Base-by-base conservation (phyloP, 129 eudicot genomes). In the Centella asiatica region DNA sequence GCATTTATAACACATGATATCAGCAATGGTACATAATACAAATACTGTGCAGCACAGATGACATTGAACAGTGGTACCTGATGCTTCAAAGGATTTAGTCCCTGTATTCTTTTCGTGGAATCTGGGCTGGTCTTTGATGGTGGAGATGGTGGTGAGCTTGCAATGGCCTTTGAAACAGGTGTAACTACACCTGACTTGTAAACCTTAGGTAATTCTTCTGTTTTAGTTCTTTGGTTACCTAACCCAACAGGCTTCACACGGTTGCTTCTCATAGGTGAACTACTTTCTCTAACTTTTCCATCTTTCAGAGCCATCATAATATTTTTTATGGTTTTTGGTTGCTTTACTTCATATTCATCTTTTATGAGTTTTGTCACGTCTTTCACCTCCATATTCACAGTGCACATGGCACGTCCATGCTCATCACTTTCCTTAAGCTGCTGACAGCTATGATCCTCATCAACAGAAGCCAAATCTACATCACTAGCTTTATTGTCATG, bases 231-330 rank as follows among this genome's bases (percentile, higher is more conserved):
- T 68, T 69, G 86, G 32, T 60, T 65, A 60, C 62, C 23, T 7
- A 11, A 31, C 46, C 71, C 71, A 20, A 77, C 69, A 1, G 70
- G 47, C 65, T 76, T 86, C 15, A 70, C 58, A 13, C 85, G 68
- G 67, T 76, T 78, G 2, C 82, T 74, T 80, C 96, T 77, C 86
- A 93, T 71, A 0, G 99, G 99, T 31, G 99, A 93, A 73, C 89
- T 80, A 51, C 80, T 72, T 65, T 93, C 99, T 74, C 96, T 74
- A 39, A 49, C 40, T 75, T 73, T 93, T 44, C 95, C 99, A 72
- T 87, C 95, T 87, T 76, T 93, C 51, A 74, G 72, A 65, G 77
- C 74, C 77, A 75, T 72, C 81, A 80, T 72, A 19, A 69, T 76
- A 70, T 75, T 71, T 64, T 80, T 93, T 50, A 78, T 74, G 12